Base-by-base conservation (phyloP, 805 yeast genomes). In the Metschnikowia baotianmanensis region DNA sequence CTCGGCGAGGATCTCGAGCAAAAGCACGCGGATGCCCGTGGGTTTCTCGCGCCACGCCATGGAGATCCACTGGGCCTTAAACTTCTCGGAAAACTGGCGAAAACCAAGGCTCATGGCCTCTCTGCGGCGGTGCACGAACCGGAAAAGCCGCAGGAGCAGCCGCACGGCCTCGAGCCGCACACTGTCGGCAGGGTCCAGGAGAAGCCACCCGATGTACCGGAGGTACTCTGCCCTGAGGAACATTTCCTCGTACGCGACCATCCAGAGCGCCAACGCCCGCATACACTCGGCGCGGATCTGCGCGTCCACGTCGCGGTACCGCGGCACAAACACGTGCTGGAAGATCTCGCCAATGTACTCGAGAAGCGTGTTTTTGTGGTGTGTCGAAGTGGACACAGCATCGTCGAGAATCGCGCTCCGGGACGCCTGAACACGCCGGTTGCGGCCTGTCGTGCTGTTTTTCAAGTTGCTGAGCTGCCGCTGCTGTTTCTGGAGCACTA, bases 241-340 rank as follows among this genome's bases (percentile, higher is more conserved):
- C 39, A 71, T 64, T 42, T 83, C 89, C 0, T 96, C 95, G 46
- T 75, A 76, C 6, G 64, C 56, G n/a, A 74, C 70, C 63, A 86
- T 84, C 86, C 95, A 85, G 13, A 62, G 66, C n/a, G 87, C 80
- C 36, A 89, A 65, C 25, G 74, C 71, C 7, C 59, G 52, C 51
- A 86, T 67, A 40, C 96, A 83, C 42, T 83, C 88, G 22, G 75
- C 73, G 51, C 97, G 72, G 25, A 90, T 84, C 5, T 59, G 57
- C 5, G 82, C 77, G 55, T 87, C 95, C 11, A 82, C 72, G 59
- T 90, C 97, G 48, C 89, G 79, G 57, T 85, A 86, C 49, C 97
- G 69, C 54, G 83, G 86, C 9, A 79, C 76, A 57, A 87, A 86
- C 7, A 83, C 75, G 2, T 83, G 71, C 48, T 77, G 80, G 23